Evolutionary conservation across 2,329 filamentous ascomycete genomes (phyloP), one percentile per base, ranked within the genome.

Genomic region (Alternaria sp.): DNA sequence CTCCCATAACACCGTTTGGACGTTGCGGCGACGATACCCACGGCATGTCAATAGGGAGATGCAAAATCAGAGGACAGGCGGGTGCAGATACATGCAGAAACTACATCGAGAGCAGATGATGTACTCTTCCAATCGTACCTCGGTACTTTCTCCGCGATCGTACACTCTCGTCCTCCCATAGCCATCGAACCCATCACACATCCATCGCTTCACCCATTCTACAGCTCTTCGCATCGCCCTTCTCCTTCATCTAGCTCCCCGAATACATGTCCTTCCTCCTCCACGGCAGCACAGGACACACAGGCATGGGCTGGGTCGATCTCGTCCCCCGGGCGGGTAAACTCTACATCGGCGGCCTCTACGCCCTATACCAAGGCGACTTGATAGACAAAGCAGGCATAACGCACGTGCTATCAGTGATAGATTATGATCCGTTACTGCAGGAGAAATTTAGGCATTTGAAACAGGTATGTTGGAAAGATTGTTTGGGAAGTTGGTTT

Each of bases 301-400:
- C 73, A 52, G 69, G 68, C 28, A 78, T 81, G 75, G 79, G 79
- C 59, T 79, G 77, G 75, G 73, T 82, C 23, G 80, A 82, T 55
- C 68, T 66, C 17, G 70, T 82, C 7, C 80, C 80, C 0, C 69
- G 74, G 6, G 70, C 73, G 4, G 70, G 73, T 4, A 73, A 73
- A 17, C 71, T 82, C 28, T 80, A 79, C 73, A 82, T 82, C 52
- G 81, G 81, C 61, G 81, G 81, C 28, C 71, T 83, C 4, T 78
- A 81, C 60, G 81, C 80, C 1, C 68, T 83, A 3, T 81, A 82
- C 65, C 77, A 81, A 62, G 76, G 75, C 3, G 73, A 80, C 62
- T 71, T 81, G 9, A 75, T 79, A 54, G 57, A 64, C 10, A 65
- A 68, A 4, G 74, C 74, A 3, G 70, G 71, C 5, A 76, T 79